Percentiles rank a stretch among this genome's conserved stretches.
These are phyloP conservation scores for Hura crepitans DNA, from an alignment of 441 rosid genomes.

Conservation along the genomic window DNA sequence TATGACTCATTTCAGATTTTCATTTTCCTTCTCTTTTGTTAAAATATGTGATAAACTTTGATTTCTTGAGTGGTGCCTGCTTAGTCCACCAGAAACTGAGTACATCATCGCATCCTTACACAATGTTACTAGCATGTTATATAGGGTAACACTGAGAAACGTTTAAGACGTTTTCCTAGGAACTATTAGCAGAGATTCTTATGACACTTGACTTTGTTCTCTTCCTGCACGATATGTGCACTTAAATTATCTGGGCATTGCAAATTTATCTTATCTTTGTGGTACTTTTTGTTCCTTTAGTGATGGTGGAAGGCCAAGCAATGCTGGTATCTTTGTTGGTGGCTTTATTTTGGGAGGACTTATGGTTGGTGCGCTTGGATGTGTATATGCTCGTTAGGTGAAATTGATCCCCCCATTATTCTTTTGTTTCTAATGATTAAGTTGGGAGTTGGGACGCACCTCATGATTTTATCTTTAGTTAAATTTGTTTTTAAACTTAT, in stretches of 20 bases:
- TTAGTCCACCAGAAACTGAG: neutral
- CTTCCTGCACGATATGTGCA: neutral
- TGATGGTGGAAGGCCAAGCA: slow-evolving; percentile 55
- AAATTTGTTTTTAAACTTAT: neutral
- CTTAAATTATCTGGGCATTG: neutral
- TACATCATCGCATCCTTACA: neutral
- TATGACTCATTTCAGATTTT: neutral
- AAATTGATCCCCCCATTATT: slow-evolving; percentile 6
- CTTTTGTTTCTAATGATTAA: slow-evolving; percentile 11
- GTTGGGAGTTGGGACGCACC: neutral
- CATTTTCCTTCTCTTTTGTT: neutral
- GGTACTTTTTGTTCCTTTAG: slow-evolving; percentile 29
- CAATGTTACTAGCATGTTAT: neutral
- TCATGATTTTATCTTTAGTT: neutral
- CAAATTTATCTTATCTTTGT: neutral
- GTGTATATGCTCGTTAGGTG: slow-evolving; percentile 94
- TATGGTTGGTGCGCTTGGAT: slow-evolving; percentile 86
- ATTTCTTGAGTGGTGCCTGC: neutral
- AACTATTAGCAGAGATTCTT: neutral
- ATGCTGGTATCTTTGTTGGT: slow-evolving; percentile 64
- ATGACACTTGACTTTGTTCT: neutral
- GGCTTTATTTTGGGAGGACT: slow-evolving; percentile 91
- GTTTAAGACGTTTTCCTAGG: neutral
- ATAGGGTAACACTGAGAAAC: neutral
- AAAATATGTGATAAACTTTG: neutral